phyloP scores from a whole-genome alignment of 2,329 filamentous ascomycete species.

The Seiridium unicorne region DNA sequence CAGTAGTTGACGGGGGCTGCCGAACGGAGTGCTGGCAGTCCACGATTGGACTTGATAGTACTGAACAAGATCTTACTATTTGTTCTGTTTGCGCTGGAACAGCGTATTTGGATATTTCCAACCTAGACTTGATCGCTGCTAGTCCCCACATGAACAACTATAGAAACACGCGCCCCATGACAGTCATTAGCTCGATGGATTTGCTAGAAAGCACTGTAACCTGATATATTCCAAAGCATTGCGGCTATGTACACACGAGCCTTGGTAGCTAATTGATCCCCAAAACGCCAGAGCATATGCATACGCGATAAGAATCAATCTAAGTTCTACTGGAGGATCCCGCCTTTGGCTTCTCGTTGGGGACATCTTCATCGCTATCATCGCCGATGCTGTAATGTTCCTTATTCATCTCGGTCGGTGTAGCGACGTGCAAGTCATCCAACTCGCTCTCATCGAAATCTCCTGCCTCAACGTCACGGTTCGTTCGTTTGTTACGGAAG shows the following conservation, averaged over 20 bases:
- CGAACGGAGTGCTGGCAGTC: no score
- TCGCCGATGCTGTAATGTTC: constrained; percentile 57
- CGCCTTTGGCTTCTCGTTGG: constrained; percentile 17
- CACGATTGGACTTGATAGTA: no score
- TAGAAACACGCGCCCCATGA: no score
- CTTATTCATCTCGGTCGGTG: constrained; percentile 38
- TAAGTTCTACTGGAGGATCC: constrained; percentile 3
- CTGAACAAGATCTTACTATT: no score
- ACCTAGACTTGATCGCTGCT: no score
- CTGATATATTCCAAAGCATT: background rate
- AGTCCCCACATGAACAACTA: no score
- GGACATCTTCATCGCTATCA: constrained; percentile 53
- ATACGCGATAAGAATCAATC: background rate
- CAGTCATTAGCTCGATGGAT: background rate
- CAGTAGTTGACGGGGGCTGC: background rate
- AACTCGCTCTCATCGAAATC: constrained; percentile 67
- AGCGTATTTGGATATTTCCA: no score
- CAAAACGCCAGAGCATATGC: background rate
- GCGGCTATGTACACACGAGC: background rate
- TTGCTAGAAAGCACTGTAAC: background rate
- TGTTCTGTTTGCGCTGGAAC: no score
- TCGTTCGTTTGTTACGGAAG: constrained; percentile 43
- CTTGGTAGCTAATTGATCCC: background rate
- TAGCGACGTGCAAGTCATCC: constrained; percentile 56
- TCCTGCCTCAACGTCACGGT: constrained; percentile 58